Evolutionary conservation across 176 grass and related monocot species (phyloP), one percentile per base, ranked within the genome.

Genomic region (Aechmea fasciata): DNA sequence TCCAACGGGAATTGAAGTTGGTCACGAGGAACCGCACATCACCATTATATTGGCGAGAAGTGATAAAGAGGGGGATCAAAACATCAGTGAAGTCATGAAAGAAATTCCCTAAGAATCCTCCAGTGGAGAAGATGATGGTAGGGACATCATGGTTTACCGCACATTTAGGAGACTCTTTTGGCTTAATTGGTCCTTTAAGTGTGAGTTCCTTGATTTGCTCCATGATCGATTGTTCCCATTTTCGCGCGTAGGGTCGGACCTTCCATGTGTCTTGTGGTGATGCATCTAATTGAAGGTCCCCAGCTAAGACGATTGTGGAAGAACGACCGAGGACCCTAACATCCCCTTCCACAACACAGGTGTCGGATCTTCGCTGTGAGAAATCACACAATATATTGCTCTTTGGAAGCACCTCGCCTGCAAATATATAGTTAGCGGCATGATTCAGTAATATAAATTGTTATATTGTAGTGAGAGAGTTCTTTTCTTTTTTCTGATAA

Each of bases 11-110:
- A 69, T 11, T 71, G 3, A 64, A 50, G 68, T 63, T 52, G 62
- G 76, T 63, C 70, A 78, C 51, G 18, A 78, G 47, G 41, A 78
- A 78, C 28, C 70, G 67, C 50, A 78, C 76, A 20, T 78, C 68
- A 10, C 76, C 10, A 51, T 78, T 11, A 47, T 78, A 78, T 57
- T 6, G 76, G 48, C 41, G 47, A 12, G 76, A 18, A 2, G 76
- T 78, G 20, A 71, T 50, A 17, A 71, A 78, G 50, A 78, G 76
- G 2, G 76, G 76, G 67, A 71, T 62, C 47, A 78, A 17, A 50
- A 78, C 13, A 57, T 78, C 76, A 8, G 68, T 71, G 55, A 78
- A 78, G 0, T 69, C 67, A 24, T 71, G 76, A 20, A 78, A 78
- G 76, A 78, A 78, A 54, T 78, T 78, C 20, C 67, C 67, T 0